phyloP scores from a whole-genome alignment of 208 protist genomes.

The Leishmania tarentolae region DNA sequence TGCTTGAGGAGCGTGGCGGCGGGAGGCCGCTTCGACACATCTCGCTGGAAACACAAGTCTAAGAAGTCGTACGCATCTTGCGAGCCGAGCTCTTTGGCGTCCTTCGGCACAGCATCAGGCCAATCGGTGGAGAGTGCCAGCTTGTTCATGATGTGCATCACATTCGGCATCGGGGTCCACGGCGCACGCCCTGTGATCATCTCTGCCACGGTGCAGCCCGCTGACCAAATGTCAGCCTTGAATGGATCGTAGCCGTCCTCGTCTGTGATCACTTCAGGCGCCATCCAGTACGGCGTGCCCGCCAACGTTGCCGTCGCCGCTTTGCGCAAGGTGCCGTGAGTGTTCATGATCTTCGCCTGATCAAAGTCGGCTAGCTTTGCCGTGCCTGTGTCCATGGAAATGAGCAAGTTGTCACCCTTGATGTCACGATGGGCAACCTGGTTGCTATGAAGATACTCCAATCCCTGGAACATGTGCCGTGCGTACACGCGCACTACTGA shows the following conservation, averaged over 20 bases:
- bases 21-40: constrained; percentile 73
- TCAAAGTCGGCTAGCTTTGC: constrained; percentile 99
- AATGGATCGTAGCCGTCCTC: constrained; percentile 91
- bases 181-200: constrained; percentile 89
- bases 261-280: constrained; percentile 91
- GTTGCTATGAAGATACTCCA: constrained; percentile 89
- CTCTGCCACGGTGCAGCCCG: constrained; percentile 90
- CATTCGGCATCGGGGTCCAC: constrained; percentile 82
- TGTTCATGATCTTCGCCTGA: constrained; percentile 94
- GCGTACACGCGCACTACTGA: constrained; percentile 84
- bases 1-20: constrained; percentile 75
- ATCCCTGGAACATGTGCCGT: constrained; percentile 86
- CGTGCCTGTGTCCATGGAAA: constrained; percentile 92
- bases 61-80: constrained; percentile 86
- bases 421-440: constrained; percentile 91
- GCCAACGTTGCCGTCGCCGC: constrained; percentile 87
- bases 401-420: constrained; percentile 93
- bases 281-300: constrained; percentile 93
- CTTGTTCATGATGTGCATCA: constrained; percentile 94
- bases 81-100: constrained; percentile 72
- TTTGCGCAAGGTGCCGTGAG: constrained; percentile 80
- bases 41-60: constrained; percentile 84
- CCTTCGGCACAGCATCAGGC: constrained; percentile 89
- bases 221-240: constrained; percentile 92
- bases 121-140: constrained; percentile 87